Evolutionary conservation across 2,329 filamentous ascomycete genomes (phyloP).

Genomic region (Cordyceps cicadae): DNA sequence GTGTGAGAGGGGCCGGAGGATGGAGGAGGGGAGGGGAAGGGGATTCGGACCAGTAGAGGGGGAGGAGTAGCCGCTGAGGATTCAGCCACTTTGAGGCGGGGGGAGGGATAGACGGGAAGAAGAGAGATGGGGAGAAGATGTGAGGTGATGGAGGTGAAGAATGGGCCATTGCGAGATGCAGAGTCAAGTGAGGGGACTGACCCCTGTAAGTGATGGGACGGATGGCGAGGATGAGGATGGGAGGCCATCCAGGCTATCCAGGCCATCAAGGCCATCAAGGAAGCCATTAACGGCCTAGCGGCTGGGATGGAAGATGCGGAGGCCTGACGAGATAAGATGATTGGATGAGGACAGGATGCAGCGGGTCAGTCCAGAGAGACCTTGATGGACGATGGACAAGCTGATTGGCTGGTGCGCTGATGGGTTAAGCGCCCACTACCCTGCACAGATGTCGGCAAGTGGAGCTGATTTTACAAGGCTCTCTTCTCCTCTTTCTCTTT

Average conservation of each 20-base stretch:
- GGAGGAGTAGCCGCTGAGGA: not conserved
- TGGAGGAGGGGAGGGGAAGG: not conserved
- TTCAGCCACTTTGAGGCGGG: not conserved
- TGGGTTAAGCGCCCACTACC: conserved; percentile 10
- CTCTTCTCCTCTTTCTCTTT: too few relatives aligned
- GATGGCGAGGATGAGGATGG: too few relatives aligned
- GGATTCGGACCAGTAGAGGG: not conserved
- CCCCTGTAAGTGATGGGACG: not conserved
- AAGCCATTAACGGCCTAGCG: not conserved
- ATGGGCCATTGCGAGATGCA: not conserved
- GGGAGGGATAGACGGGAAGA: not conserved
- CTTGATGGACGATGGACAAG: not conserved
- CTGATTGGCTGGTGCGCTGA: conserved; percentile 2
- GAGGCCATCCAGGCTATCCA: too few relatives aligned
- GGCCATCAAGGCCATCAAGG: not conserved
- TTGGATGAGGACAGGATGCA: too few relatives aligned
- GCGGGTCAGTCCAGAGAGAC: too few relatives aligned
- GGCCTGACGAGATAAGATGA: not conserved
- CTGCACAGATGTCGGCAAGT: not conserved
- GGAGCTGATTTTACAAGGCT: not conserved
- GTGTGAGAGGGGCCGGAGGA: not conserved
- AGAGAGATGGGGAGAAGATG: too few relatives aligned
- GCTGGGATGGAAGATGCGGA: not conserved
- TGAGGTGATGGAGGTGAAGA: not conserved
- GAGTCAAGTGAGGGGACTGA: not conserved